These are phyloP conservation scores for Xylaria grammica DNA, from an alignment of 495 filamentous ascomycete genomes.

Conservation along the genomic window DNA sequence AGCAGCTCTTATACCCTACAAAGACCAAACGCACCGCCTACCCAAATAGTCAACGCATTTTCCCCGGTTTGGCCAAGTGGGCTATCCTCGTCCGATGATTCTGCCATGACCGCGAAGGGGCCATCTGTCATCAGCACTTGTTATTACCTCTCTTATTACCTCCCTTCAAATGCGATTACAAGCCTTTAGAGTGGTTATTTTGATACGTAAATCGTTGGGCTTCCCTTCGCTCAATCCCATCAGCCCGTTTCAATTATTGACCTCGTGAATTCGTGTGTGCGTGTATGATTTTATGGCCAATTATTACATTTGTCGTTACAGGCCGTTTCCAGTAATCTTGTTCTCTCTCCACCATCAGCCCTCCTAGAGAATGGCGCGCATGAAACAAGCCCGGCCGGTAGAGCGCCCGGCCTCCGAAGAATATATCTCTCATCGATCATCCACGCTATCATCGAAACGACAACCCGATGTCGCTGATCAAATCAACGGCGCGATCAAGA, in stretches of 20 bases:
- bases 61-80: slow-evolving; percentile 3
- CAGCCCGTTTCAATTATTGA: too few relatives aligned
- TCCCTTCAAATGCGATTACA: background rate
- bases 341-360: slow-evolving; percentile 1
- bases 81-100: slow-evolving; percentile 30
- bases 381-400: slow-evolving; percentile 70
- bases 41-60: background rate
- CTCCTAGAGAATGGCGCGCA: slow-evolving; percentile 64
- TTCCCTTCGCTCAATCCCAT: too few relatives aligned
- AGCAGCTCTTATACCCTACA: too few relatives aligned
- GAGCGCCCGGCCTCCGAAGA: slow-evolving; percentile 71
- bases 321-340: slow-evolving; percentile 5
- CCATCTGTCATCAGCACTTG: slow-evolving; percentile 39
- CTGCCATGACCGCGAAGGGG: slow-evolving; percentile 30
- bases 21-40: slow-evolving; percentile 3
- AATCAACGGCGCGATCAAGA: slow-evolving; percentile 48
- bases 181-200: too few relatives aligned
- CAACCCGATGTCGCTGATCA: slow-evolving; percentile 22
- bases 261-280: too few relatives aligned
- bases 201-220: too few relatives aligned
- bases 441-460: slow-evolving; percentile 39
- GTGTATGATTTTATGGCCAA: too few relatives aligned
- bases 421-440: slow-evolving; percentile 50
- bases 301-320: too few relatives aligned
- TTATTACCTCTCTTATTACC: slow-evolving; percentile 16